Evolutionary conservation across 768 basidiomycete species (phyloP).

Genomic region (Dioszegia hungarica): DNA sequence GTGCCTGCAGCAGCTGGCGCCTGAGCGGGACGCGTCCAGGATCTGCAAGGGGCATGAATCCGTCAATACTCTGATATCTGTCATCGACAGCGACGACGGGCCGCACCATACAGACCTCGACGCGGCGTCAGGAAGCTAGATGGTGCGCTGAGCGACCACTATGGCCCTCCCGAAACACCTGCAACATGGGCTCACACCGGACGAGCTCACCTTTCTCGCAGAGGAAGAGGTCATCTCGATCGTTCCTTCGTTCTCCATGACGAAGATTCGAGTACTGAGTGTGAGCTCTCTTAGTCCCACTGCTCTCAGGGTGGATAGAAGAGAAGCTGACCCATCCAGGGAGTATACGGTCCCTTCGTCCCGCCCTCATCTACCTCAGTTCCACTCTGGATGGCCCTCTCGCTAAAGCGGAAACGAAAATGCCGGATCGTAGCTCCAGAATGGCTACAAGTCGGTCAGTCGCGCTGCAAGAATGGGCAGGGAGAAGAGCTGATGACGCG

Average conservation of each 20-base stretch:
- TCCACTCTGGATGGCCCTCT: constrained; percentile 94
- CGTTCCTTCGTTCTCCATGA: constrained; percentile 83
- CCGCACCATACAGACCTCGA: too few species aligned
- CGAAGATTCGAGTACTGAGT: constrained; percentile 84
- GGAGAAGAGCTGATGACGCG: background rate
- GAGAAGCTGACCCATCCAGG: constrained; percentile 53
- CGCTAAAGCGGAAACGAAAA: constrained; percentile 89
- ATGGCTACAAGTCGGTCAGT: constrained; percentile 81
- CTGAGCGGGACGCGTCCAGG: too few species aligned
- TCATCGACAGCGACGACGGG: too few species aligned
- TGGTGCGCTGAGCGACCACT: too few species aligned
- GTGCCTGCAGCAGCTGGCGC: too few species aligned
- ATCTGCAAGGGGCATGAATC: too few species aligned
- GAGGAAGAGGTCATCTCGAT: constrained; percentile 80
- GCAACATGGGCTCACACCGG: constrained; percentile 68
- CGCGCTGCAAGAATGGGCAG: background rate
- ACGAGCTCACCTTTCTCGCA: constrained; percentile 82
- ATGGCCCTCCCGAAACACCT: constrained; percentile 78
- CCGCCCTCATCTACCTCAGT: constrained; percentile 79
- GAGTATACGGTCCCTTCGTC: constrained; percentile 83
- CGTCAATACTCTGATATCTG: too few species aligned
- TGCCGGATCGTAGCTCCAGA: constrained; percentile 85
- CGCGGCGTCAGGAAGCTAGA: too few species aligned
- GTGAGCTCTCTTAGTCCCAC: constrained; percentile 50
- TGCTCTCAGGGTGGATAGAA: too few species aligned